A percentile compares a stretch with the other conserved stretches of the same genome.
Evolutionary conservation across 768 basidiomycete species (phyloP).

Genomic region (Pleurotus eryngii): DNA sequence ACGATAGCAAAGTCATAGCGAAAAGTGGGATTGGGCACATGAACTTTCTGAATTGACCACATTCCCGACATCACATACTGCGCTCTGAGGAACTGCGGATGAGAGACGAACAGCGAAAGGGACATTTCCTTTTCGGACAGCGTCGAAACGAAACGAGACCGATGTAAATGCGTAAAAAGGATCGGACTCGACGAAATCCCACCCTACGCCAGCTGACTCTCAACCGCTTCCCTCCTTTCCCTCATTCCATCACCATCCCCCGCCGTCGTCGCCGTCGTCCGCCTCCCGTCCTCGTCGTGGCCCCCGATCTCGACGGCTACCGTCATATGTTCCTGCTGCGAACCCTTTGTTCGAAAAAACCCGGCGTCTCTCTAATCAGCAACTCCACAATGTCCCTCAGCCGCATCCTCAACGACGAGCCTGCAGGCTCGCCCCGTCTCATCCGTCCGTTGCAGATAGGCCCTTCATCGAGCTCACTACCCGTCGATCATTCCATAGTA

Average conservation of each 20-base stretch:
- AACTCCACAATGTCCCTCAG: conserved; percentile 63
- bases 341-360: neutral
- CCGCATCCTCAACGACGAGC: conserved; percentile 77
- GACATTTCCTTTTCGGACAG: conserved; percentile 21
- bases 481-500: conserved; percentile 3
- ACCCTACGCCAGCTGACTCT: conserved; percentile 17
- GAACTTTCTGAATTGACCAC: conserved; percentile 2
- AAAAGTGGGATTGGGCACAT: conserved; percentile 17
- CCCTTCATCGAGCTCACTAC: conserved; percentile 8
- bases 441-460: conserved; percentile 16
- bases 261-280: neutral
- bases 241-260: conserved; percentile 13
- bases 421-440: conserved; percentile 36
- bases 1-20: conserved; percentile 17
- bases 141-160: conserved; percentile 21
- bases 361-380: neutral
- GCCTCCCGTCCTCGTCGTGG: conserved; percentile 11
- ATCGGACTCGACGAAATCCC: conserved; percentile 25
- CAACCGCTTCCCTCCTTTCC: conserved; percentile 19
- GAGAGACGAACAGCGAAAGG: conserved; percentile 2
- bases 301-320: conserved; percentile 3
- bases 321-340: neutral
- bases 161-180: conserved; percentile 31
- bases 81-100: conserved; percentile 1
- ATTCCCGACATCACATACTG: neutral